Evolutionary conservation across 164 flowering plant genomes (phyloP).

Genomic region (Vitis labrusca): DNA sequence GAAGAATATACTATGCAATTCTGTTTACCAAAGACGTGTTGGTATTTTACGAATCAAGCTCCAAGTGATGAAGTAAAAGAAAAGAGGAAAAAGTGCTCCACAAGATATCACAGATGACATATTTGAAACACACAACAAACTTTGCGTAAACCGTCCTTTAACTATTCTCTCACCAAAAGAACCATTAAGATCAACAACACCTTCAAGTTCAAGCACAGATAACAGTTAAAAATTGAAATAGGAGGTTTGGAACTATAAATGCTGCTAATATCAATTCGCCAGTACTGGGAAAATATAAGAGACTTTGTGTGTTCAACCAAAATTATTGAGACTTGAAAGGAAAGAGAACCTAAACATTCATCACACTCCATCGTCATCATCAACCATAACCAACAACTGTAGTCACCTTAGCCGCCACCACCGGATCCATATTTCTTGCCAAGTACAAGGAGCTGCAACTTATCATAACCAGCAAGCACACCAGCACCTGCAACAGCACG

Average conservation of each 20-base stretch:
- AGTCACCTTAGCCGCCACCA: slow-evolving; percentile 28
- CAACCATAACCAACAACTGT: neutral
- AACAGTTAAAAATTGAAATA: slow-evolving; percentile 1
- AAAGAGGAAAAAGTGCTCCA: too few species aligned
- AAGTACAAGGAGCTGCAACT: slow-evolving; percentile 45
- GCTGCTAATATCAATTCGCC: neutral
- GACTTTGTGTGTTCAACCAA: slow-evolving; percentile 10
- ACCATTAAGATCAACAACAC: neutral
- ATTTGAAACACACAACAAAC: neutral
- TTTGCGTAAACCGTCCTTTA: neutral
- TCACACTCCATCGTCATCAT: slow-evolving; percentile 1
- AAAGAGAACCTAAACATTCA: neutral
- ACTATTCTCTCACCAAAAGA: neutral
- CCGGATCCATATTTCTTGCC: slow-evolving; percentile 65
- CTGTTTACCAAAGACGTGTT: too few species aligned
- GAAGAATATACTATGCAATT: too few species aligned
- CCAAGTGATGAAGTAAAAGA: too few species aligned
- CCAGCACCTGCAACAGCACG: slow-evolving; percentile 72
- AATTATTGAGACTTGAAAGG: slow-evolving; percentile 7
- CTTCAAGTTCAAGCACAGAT: slow-evolving; percentile 9
- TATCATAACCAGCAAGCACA: slow-evolving; percentile 66
- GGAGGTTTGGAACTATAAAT: neutral
- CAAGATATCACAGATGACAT: neutral
- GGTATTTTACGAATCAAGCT: too few species aligned
- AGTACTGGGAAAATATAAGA: slow-evolving; percentile 4